A percentile compares a stretch with the other conserved stretches of the same genome.
phyloP scores from a whole-genome alignment of 2,329 filamentous ascomycete genomes.

The Paracoccidioides brasiliensis region DNA sequence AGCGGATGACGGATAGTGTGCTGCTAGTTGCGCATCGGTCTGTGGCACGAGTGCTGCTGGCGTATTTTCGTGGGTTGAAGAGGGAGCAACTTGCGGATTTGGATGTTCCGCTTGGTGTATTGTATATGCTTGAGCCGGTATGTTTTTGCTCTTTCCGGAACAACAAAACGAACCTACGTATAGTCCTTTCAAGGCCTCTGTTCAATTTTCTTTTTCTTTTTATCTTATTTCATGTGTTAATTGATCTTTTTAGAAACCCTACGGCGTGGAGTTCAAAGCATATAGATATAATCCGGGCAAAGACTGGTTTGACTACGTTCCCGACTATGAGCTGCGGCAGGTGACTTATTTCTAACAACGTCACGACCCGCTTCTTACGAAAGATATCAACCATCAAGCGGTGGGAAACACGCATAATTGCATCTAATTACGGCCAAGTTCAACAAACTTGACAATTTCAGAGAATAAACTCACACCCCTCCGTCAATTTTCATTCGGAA shows the following conservation, averaged over 20 bases:
- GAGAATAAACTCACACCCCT: no score
- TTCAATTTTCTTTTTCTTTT: background rate
- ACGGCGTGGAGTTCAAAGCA: slow-evolving; percentile 92
- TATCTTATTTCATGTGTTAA: background rate
- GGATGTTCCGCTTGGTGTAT: slow-evolving; percentile 82
- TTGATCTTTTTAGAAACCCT: slow-evolving; percentile 52
- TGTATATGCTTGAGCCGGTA: slow-evolving; percentile 81
- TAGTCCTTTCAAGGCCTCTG: background rate
- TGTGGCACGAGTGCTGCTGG: slow-evolving; percentile 80
- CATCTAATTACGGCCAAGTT: no score
- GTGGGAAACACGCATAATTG: no score
- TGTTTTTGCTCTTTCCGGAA: slow-evolving; percentile 8
- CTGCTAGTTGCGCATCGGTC: slow-evolving; percentile 87
- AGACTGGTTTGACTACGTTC: slow-evolving; percentile 73
- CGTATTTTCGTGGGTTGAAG: slow-evolving; percentile 90
- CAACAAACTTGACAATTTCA: no score
- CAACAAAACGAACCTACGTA: no score
- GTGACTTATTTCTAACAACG: slow-evolving; percentile 17
- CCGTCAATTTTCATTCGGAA: no score
- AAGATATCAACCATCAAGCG: no score
- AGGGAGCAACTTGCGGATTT: slow-evolving; percentile 86
- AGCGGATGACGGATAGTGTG: slow-evolving; percentile 92
- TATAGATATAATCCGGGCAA: slow-evolving; percentile 73
- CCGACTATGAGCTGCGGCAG: slow-evolving; percentile 61
- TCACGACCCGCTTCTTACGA: no score